These are phyloP conservation scores for Westerdykella aurantiaca DNA, from an alignment of 2,329 filamentous ascomycete genomes.

Conservation along the genomic window DNA sequence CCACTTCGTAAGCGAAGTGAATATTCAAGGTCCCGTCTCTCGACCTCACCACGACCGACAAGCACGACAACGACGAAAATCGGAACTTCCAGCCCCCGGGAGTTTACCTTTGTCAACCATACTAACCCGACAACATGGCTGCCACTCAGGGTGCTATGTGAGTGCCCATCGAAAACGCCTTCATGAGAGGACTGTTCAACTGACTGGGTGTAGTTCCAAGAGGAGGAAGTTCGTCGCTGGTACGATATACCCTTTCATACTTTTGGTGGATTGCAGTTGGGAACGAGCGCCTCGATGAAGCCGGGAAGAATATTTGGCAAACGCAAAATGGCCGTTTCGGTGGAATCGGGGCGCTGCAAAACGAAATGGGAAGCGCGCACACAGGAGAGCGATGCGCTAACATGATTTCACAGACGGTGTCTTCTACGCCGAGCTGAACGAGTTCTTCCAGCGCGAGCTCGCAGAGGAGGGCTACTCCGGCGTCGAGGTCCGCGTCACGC, in stretches of 20 bases:
- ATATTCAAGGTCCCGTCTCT: constrained; percentile 8
- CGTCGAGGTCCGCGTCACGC: constrained; percentile 99
- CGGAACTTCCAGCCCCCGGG: constrained; percentile 25
- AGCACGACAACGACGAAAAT: constrained; percentile 23
- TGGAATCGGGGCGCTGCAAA: constrained; percentile 8
- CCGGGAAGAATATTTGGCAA: constrained; percentile 5
- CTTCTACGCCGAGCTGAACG: constrained; percentile 99
- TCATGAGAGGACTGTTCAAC: constrained; percentile 18
- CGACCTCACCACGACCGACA: constrained; percentile 18
- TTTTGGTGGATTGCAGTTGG: constrained; percentile 5
- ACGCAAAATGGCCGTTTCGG: constrained; percentile 8
- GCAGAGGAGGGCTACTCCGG: constrained; percentile 99
- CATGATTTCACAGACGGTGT: constrained; percentile 66
- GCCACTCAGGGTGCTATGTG: constrained; percentile 40
- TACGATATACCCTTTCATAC: constrained; percentile 27
- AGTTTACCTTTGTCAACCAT: constrained; percentile 32
- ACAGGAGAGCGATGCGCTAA: constrained; percentile 14
- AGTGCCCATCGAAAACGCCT: constrained; percentile 12
- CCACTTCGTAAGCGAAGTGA: neutral
- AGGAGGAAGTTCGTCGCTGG: constrained; percentile 63
- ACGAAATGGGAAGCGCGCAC: neutral
- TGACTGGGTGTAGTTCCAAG: constrained; percentile 64
- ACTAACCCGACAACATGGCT: constrained; percentile 36
- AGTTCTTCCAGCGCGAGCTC: constrained; percentile 99
- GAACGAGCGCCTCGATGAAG: neutral